Conservation (phyloP, 208 protist genomes). For the Tritrichomonas musculus region DNA sequence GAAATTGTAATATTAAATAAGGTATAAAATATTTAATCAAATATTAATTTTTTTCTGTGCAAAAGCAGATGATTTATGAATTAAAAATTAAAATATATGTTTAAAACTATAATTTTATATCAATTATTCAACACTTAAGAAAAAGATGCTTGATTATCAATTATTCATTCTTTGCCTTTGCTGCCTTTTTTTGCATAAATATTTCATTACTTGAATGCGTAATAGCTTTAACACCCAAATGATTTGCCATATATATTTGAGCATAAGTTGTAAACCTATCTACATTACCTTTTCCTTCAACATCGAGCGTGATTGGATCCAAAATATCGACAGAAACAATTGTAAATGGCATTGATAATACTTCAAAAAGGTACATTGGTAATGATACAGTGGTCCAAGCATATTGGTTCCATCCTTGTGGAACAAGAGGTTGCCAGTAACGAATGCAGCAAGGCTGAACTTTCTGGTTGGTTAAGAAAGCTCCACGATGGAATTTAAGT, state of each 20-base stretch:
- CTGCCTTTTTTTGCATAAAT: neutral
- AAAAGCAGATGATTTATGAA: neutral
- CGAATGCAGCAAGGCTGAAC: neutral
- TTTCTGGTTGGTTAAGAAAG: neutral
- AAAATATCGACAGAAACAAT: neutral
- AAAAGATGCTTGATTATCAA: no score
- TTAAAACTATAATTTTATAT: neutral
- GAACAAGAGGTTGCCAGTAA: slow-evolving; percentile 17
- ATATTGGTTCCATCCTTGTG: neutral
- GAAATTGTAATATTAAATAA: no score
- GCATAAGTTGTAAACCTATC: neutral
- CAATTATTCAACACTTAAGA: neutral
- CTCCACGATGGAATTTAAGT: neutral
- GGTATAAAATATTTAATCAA: no score
- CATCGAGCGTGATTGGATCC: neutral
- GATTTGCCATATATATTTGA: neutral
- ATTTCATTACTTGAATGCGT: slow-evolving; percentile 5
- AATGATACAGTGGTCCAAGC: neutral
- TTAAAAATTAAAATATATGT: neutral
- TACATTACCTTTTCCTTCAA: neutral
- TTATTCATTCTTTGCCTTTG: neutral
- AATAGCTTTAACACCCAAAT: neutral
- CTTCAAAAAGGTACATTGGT: neutral
- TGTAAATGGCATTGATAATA: neutral
- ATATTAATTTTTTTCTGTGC: no score